phyloP scores from a whole-genome alignment of 345 rosid species.

The Bruguiera parviflora region DNA sequence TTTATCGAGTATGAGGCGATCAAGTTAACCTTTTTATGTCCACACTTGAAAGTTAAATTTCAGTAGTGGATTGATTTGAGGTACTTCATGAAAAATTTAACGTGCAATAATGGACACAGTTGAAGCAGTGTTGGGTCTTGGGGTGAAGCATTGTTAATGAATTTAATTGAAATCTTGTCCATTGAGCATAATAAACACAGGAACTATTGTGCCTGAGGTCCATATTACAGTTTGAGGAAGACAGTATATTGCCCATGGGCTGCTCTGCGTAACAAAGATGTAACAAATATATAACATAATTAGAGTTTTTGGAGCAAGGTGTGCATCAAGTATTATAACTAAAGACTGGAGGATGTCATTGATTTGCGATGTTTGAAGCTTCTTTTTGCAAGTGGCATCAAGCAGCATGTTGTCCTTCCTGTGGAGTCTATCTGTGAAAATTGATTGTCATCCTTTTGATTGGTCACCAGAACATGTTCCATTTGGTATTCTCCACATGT shows the following conservation, averaged over 20 bases:
- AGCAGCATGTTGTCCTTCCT: no score
- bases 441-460: not conserved
- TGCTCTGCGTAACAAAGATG: not conserved
- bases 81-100: not conserved
- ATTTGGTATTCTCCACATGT: not conserved
- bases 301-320: not conserved
- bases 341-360: not conserved
- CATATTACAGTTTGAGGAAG: not conserved
- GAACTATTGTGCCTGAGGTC: not conserved
- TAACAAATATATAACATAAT: not conserved
- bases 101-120: not conserved
- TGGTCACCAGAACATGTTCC: not conserved
- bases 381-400: not conserved
- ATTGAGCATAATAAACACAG: not conserved
- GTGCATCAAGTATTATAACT: not conserved
- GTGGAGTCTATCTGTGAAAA: no score
- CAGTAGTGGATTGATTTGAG: not conserved
- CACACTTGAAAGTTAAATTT: not conserved
- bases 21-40: not conserved
- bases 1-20: constrained; percentile 1
- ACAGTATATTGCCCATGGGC: not conserved
- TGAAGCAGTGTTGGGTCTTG: not conserved
- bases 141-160: not conserved
- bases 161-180: not conserved
- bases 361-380: not conserved